Conservation (phyloP, 2,329 filamentous ascomycete species). For the Ophiosphaerella korrae region DNA sequence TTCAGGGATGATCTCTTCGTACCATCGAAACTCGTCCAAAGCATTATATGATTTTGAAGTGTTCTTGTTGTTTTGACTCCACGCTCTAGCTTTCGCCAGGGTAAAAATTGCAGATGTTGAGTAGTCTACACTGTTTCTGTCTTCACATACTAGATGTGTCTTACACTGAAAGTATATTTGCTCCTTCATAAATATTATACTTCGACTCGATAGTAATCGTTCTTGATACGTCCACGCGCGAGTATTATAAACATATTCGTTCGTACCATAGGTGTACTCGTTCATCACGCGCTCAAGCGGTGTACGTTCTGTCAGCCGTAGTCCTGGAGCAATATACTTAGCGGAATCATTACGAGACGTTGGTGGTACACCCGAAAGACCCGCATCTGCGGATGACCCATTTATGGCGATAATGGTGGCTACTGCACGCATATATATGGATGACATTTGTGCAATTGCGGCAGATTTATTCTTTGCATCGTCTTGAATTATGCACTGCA, state of each 20-base stretch:
- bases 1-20: slow-evolving; percentile 5
- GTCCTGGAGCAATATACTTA: slow-evolving; percentile 2
- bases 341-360: slow-evolving; percentile 2
- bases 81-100: slow-evolving; percentile 1
- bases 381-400: slow-evolving; percentile 4
- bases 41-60: not conserved
- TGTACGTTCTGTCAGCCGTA: slow-evolving; percentile 5
- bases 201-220: not conserved
- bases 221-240: not conserved
- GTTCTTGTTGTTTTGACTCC: not conserved
- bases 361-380: slow-evolving; percentile 2
- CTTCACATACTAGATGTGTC: slow-evolving; percentile 1
- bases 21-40: slow-evolving; percentile 9
- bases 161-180: slow-evolving; percentile 11
- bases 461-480: slow-evolving; percentile 6
- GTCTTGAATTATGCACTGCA: slow-evolving; percentile 7
- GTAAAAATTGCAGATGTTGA: slow-evolving; percentile 1
- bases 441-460: slow-evolving; percentile 3
- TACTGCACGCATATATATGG: slow-evolving; percentile 6
- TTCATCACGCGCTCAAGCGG: slow-evolving; percentile 2
- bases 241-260: slow-evolving; percentile 2
- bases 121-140: not conserved
- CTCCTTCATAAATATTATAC: not conserved
- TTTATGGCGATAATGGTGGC: slow-evolving; percentile 5
- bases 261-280: not conserved